Conservation (phyloP, 2,329 filamentous ascomycete species). For the Aspergillus sp. region DNA sequence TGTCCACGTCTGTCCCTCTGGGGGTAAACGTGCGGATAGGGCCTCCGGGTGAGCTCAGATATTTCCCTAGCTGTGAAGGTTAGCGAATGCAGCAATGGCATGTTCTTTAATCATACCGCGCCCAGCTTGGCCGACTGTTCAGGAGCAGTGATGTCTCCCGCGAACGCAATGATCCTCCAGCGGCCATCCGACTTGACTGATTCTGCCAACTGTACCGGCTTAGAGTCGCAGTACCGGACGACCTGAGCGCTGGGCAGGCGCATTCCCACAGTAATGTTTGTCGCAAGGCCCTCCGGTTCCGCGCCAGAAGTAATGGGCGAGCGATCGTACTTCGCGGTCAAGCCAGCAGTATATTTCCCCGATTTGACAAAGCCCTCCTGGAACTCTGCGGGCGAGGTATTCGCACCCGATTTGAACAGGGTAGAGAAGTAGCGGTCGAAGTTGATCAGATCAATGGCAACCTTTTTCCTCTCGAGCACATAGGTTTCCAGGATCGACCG, state of each 20-base stretch:
- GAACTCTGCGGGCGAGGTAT: conserved; percentile 42
- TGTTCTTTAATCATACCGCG: conserved; percentile 21
- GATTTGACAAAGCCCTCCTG: conserved; percentile 49
- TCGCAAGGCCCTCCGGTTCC: conserved; percentile 28
- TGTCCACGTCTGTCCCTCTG: conserved; percentile 38
- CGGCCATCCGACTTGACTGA: conserved; percentile 44
- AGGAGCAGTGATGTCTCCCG: conserved; percentile 32
- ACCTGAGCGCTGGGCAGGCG: conserved; percentile 48
- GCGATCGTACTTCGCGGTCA: conserved; percentile 46
- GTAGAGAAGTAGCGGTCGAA: conserved; percentile 50
- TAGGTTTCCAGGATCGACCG: conserved; percentile 45
- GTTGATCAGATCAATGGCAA: conserved; percentile 49
- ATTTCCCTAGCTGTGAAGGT: conserved; percentile 27
- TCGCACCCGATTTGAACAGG: conserved; percentile 41
- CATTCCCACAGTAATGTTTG: conserved; percentile 37
- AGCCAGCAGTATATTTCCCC: conserved; percentile 51
- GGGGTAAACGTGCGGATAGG: conserved; percentile 38
- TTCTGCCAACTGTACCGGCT: conserved; percentile 43
- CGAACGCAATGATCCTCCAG: conserved; percentile 45
- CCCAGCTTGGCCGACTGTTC: conserved; percentile 21
- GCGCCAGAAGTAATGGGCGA: conserved; percentile 38
- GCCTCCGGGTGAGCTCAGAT: conserved; percentile 32
- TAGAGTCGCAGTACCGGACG: conserved; percentile 51
- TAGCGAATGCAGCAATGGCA: background rate
- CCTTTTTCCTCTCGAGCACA: conserved; percentile 43